phyloP scores from a whole-genome alignment of 208 protist species.

The Kentomonas sorsogonicus region DNA sequence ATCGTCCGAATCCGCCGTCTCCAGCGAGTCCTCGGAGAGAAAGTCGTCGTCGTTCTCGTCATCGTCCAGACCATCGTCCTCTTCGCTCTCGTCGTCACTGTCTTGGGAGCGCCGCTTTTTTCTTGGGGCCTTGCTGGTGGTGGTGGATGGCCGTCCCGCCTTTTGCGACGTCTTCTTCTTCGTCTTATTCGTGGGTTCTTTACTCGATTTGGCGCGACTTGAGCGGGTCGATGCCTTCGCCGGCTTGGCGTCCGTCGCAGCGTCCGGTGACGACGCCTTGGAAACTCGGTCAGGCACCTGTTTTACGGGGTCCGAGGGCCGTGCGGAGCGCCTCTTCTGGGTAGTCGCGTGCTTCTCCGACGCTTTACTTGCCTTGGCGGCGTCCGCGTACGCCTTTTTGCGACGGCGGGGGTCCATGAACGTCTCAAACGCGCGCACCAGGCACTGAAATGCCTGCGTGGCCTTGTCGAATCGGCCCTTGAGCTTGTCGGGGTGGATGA shows the following conservation, averaged over 20 bases:
- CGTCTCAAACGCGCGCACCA: conserved; percentile 77
- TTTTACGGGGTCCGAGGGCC: not conserved
- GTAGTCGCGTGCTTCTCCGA: not conserved
- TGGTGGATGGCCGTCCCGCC: not conserved
- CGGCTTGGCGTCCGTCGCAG: not conserved
- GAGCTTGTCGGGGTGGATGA: conserved; percentile 83
- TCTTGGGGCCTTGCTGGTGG: conserved; percentile 14
- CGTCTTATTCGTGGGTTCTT: conserved; percentile 4
- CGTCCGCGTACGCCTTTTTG: conserved; percentile 24
- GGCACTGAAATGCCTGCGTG: conserved; percentile 78
- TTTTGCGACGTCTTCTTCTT: conserved; percentile 2
- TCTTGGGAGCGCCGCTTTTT: not conserved
- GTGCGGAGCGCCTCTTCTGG: conserved; percentile 4
- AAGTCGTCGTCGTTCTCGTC: conserved; percentile 22
- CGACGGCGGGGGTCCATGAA: conserved; percentile 62
- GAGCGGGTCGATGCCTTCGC: not conserved
- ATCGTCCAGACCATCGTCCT: conserved; percentile 20
- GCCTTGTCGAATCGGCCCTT: conserved; percentile 45
- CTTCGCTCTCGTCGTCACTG: conserved; percentile 14
- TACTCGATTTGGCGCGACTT: not conserved
- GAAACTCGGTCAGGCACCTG: not conserved
- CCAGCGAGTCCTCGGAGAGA: conserved; percentile 17
- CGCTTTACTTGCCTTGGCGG: not conserved
- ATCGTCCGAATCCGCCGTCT: conserved; percentile 10
- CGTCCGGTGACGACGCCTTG: not conserved